Percentiles rank a stretch among this genome's conserved stretches.
phyloP scores from a whole-genome alignment of 805 yeast genomes.

The Lipomyces starkeyi region DNA sequence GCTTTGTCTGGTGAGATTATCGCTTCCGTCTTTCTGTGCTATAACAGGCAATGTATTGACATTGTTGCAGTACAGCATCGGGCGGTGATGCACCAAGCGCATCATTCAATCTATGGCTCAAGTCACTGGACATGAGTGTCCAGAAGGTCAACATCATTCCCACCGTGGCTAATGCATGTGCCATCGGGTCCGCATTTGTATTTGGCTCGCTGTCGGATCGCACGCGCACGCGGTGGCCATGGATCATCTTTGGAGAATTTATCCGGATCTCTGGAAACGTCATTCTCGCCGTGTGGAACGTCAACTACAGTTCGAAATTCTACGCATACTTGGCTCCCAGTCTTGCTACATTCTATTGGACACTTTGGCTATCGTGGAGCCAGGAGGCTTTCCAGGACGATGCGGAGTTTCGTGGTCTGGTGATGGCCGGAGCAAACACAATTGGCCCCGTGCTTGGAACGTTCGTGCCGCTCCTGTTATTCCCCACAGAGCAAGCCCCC shows the following conservation, averaged over 20 bases:
- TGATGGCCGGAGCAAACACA: conserved; percentile 45
- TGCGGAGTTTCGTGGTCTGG: conserved; percentile 47
- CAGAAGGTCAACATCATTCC: conserved; percentile 45
- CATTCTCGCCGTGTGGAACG: conserved; percentile 61
- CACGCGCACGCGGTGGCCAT: conserved; percentile 52
- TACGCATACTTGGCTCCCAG: conserved; percentile 63
- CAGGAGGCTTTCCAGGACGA: conserved; percentile 62
- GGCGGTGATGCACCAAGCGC: conserved; percentile 10
- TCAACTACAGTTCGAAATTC: conserved; percentile 61
- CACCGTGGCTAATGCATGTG: conserved; percentile 46
- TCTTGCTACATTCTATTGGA: conserved; percentile 66
- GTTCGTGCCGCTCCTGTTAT: conserved; percentile 52
- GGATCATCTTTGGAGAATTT: conserved; percentile 54
- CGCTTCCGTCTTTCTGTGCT: conserved; percentile 1
- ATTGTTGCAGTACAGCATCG: conserved; percentile 2
- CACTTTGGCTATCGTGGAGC: conserved; percentile 64
- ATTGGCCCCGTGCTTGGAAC: conserved; percentile 46
- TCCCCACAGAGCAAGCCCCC: conserved; percentile 46
- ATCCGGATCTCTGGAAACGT: conserved; percentile 55
- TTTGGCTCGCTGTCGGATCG: conserved; percentile 44
- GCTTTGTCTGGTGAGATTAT: not conserved
- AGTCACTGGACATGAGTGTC: conserved; percentile 38
- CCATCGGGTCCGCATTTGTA: conserved; percentile 42
- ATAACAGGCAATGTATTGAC: not conserved
- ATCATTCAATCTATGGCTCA: conserved; percentile 46